Base-by-base conservation (phyloP, 2,329 filamentous ascomycete genomes). In the Cytospora schulzeri region DNA sequence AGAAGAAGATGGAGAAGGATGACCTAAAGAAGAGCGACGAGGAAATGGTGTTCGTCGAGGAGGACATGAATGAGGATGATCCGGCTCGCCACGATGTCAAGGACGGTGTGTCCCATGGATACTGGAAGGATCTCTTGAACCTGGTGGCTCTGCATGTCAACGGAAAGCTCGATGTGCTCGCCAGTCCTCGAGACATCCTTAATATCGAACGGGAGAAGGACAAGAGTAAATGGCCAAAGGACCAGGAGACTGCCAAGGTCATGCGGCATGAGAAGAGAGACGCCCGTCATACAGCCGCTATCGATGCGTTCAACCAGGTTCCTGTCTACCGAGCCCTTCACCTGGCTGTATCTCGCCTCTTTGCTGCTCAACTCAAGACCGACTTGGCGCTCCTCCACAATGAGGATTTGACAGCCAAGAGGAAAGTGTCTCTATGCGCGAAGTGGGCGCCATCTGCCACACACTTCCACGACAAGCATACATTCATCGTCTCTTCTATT, bases 111-210 rank as follows among this genome's bases (percentile, higher is more conserved):
- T 76, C 85, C 5, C 85, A 88, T 59, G 84, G 85, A 0, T 88
- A 87, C 73, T 88, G 84, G 84, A 87, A 88, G 68, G 85, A 88
- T 69, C 74, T 87, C 3, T 74, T 87, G 2, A 88, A 87, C 68
- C 76, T 88, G 3, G 76, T 88, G 0, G 81, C 78, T 1, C 76
- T 88, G 2, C 79, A 80, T 0, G 81, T 77, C 28, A 80, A 84
- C 58, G 74, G 76, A 26, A 75, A 81, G 70, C 76, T 88, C 15
- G 72, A 76, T 17, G 75, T 76, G 7, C 70, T 78, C 15, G 74
- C 75, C 2, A 68, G 82, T 31, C 79, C 79, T 2, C 68, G 68
- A 1, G 70, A 75, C 0, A 69, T 84, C 6, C 71, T 84, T 22
- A 81, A 81, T 60, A 72, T 74, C 7, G 70, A 76, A 67, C 73